These are phyloP conservation scores for Termitomyces sp. DNA, from an alignment of 768 basidiomycete species.

Conservation along the genomic window DNA sequence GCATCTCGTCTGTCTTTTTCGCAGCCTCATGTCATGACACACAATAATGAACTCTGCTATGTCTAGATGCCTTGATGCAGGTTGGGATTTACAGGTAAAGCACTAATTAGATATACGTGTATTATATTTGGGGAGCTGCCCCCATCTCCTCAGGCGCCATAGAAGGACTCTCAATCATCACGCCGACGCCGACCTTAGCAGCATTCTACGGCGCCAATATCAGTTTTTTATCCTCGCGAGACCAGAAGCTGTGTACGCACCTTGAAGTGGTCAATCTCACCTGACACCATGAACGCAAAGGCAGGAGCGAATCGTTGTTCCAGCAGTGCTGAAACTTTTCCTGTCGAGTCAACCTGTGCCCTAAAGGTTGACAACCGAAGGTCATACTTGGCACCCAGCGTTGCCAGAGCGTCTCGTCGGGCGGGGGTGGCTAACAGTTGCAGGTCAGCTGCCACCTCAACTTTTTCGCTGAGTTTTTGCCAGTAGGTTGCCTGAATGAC, in stretches of 20 bases:
- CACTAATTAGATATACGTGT: constrained; percentile 17
- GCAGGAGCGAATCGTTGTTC: constrained; percentile 96
- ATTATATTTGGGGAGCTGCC: constrained; percentile 41
- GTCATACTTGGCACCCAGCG: constrained; percentile 95
- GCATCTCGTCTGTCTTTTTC: too few species aligned
- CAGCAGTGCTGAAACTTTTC: constrained; percentile 91
- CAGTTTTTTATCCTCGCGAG: constrained; percentile 1
- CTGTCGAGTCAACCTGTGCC: constrained; percentile 90
- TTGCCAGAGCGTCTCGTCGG: constrained; percentile 88
- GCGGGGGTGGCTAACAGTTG: constrained; percentile 73
- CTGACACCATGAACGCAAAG: constrained; percentile 90
- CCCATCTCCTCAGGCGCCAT: constrained; percentile 85
- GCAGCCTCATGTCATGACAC: background rate
- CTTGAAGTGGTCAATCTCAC: constrained; percentile 99
- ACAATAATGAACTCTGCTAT: background rate
- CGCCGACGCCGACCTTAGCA: constrained; percentile 92
- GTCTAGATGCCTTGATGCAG: background rate
- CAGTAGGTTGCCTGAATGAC: constrained; percentile 91
- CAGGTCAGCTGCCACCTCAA: constrained; percentile 95
- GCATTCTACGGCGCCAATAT: constrained; percentile 54
- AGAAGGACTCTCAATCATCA: constrained; percentile 90
- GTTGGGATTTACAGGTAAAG: background rate
- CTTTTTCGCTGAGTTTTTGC: constrained; percentile 93
- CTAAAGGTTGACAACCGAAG: constrained; percentile 91
- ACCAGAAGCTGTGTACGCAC: constrained; percentile 32